Base-by-base conservation (phyloP, 345 rosid species). In the Brassica nigra region DNA sequence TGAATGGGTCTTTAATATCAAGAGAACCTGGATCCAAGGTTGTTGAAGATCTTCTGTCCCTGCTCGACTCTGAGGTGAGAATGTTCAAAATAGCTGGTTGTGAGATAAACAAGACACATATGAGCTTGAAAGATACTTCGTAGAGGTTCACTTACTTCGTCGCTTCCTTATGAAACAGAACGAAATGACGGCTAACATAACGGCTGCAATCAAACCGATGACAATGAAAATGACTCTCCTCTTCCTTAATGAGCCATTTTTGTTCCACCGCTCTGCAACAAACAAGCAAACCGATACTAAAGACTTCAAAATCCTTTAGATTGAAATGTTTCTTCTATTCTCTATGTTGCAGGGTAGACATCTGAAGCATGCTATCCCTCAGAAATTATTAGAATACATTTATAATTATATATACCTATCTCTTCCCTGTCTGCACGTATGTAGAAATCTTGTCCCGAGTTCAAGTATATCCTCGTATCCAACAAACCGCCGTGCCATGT, bases 401-500 rank as follows among this genome's bases (percentile, higher is more conserved):
- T 69, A 37, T 55, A 47, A 47, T 47, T 47, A 58, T 15, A 54
- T 7, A 20, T 57, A 57, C 62, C 62, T 18, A 57, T 7, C 29
- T 57, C 62, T 57, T 18, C 10, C 12, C 12, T 57, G 27, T 83
- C 88, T 0, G 84, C 87, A 0, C 88, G 86, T 23, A 86, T 52
- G 62, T 80, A 85, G 4, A 89, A 81, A 77, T 91, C 88, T 30
- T 85, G 90, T 42, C 91, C 93, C 0, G 70, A 54, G 55, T 16
- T 78, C 0, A 83, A 0, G 16, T 64, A 88, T 1, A 78, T 82
- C 34, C 84, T 78, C 2, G 83, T 74, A 78, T 89, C 93, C 36
- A 81, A 39, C 74, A 90, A 71, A 61, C 77, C 78, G 0, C 87
- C 88, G 5, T 85, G 82, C 89, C 92, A 90, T 0, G 77, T 84